phyloP scores from a whole-genome alignment of 768 basidiomycete genomes.

The Trametopsis cervina region DNA sequence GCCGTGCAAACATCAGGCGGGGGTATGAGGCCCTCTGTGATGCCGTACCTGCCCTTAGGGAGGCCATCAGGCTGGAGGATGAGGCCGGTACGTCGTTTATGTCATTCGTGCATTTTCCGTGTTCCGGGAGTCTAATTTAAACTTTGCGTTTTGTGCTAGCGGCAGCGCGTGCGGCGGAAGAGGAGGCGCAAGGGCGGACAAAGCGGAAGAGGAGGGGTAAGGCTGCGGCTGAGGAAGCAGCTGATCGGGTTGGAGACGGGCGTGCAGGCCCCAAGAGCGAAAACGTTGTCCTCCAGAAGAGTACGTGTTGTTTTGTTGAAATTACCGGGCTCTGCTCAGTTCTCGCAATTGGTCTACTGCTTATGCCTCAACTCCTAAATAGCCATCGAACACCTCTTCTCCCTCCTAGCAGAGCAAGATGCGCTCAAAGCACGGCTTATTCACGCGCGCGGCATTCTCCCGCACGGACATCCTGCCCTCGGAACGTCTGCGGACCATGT shows the following conservation, averaged over 20 bases:
- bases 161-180: constrained; percentile 26
- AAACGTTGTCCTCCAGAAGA: constrained; percentile 82
- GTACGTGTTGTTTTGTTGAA: constrained; percentile 43
- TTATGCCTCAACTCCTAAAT: constrained; percentile 7
- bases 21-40: constrained; percentile 88
- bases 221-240: constrained; percentile 37
- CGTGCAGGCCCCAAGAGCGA: constrained; percentile 87
- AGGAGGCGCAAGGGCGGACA: constrained; percentile 29
- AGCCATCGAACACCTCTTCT: constrained; percentile 86
- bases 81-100: constrained; percentile 29
- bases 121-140: not conserved
- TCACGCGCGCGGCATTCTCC: constrained; percentile 48
- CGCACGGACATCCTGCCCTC: constrained; percentile 54
- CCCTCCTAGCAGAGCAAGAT: constrained; percentile 54
- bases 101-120: not conserved
- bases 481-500: constrained; percentile 20
- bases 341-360: no score
- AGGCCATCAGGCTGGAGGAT: constrained; percentile 76
- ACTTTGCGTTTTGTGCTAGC: not conserved
- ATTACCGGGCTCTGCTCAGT: no score
- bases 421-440: constrained; percentile 52
- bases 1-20: constrained; percentile 81
- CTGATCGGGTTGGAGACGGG: constrained; percentile 65
- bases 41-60: constrained; percentile 72
- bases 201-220: constrained; percentile 18